Percentiles rank a stretch among this genome's conserved stretches.
Evolutionary conservation across 2,329 filamentous ascomycete genomes (phyloP).

Genomic region (Sporothrix globosa): DNA sequence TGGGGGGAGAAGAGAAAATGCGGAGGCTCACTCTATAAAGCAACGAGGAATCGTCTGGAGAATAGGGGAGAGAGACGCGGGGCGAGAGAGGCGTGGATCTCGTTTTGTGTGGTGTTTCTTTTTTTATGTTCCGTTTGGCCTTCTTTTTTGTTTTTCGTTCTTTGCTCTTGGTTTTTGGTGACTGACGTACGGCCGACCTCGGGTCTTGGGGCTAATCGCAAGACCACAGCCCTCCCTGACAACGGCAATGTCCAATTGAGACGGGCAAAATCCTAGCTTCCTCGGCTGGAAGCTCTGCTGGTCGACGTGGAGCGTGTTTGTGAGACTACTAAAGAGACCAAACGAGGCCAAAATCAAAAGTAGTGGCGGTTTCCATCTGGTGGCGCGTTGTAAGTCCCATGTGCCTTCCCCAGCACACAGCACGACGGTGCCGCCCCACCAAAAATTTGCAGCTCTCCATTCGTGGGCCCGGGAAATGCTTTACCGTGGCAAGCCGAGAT

Average conservation of each 20-base stretch:
- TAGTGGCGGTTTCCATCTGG: too few species aligned
- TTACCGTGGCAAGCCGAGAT: slow-evolving; percentile 34
- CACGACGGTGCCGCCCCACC: slow-evolving; percentile 17
- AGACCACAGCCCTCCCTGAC: not conserved
- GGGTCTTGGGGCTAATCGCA: slow-evolving; percentile 28
- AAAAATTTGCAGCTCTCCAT: slow-evolving; percentile 18
- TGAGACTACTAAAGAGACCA: not conserved
- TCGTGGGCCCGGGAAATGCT: slow-evolving; percentile 27
- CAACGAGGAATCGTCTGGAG: slow-evolving; percentile 14
- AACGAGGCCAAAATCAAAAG: not conserved
- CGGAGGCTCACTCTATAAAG: slow-evolving; percentile 25
- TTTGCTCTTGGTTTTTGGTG: slow-evolving; percentile 5
- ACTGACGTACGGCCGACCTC: slow-evolving; percentile 29
- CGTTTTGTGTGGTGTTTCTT: slow-evolving; percentile 21
- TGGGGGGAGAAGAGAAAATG: slow-evolving; percentile 12
- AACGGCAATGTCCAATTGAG: not conserved
- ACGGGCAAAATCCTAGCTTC: slow-evolving; percentile 15
- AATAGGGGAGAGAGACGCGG: slow-evolving; percentile 3
- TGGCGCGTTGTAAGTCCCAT: too few species aligned
- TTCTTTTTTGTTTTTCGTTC: slow-evolving; percentile 22
- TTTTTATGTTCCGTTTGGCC: not conserved
- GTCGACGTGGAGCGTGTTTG: slow-evolving; percentile 15
- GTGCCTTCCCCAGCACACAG: not conserved
- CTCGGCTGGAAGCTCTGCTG: slow-evolving; percentile 28
- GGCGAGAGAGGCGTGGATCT: slow-evolving; percentile 10